A percentile compares a stretch with the other conserved stretches of the same genome.
These are phyloP conservation scores for Monilinia laxa DNA, from an alignment of 2,329 filamentous ascomycete species.

Conservation along the genomic window DNA sequence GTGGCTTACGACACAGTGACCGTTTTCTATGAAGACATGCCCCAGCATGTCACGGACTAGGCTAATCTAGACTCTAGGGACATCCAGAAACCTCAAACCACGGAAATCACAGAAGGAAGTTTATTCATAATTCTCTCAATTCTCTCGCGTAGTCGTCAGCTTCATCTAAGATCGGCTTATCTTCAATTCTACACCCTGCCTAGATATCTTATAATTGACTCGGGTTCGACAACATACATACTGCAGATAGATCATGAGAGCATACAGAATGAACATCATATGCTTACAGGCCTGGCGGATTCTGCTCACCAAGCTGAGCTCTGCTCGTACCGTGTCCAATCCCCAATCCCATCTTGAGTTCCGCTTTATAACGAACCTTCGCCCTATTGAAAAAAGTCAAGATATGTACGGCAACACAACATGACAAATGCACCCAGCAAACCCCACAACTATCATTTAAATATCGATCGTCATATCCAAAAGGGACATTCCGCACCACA, in stretches of 20 bases:
- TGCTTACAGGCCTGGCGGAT: conserved; percentile 1
- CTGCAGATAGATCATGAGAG: conserved; percentile 1
- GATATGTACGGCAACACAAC: conserved; percentile 3
- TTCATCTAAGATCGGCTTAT: conserved; percentile 13
- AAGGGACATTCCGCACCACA: background rate
- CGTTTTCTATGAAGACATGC: conserved; percentile 18
- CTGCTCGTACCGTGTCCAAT: conserved; percentile 10
- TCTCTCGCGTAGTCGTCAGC: background rate
- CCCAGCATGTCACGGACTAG: background rate
- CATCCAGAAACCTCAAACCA: background rate
- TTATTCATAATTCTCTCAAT: background rate
- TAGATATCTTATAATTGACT: background rate
- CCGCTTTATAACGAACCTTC: conserved; percentile 1
- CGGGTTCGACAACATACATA: conserved; percentile 8
- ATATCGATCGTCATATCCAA: conserved; percentile 14
- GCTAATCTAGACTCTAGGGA: background rate
- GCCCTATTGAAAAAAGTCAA: background rate
- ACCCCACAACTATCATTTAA: background rate
- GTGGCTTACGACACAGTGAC: conserved; percentile 21
- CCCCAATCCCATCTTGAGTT: conserved; percentile 12
- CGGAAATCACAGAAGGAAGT: background rate
- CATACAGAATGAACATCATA: background rate
- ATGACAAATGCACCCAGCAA: background rate
- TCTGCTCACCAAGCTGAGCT: conserved; percentile 13
- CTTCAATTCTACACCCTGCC: conserved; percentile 1